phyloP scores from a whole-genome alignment of 2,329 filamentous ascomycete genomes.

The Fusarium veterinarium region DNA sequence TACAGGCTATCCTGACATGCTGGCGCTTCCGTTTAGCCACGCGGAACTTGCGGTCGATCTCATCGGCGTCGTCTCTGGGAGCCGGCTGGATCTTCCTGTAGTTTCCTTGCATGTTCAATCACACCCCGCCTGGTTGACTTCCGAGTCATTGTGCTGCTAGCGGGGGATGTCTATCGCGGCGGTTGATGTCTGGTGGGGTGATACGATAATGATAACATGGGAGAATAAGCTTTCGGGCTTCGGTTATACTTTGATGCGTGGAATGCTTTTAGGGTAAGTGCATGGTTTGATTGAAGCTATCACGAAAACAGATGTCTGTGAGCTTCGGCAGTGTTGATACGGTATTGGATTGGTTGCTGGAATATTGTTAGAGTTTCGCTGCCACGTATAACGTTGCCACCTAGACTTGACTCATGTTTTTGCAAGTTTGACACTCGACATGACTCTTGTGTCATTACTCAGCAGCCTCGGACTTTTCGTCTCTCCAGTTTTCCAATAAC shows the following conservation, averaged over 20 bases:
- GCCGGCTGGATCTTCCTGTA: conserved; percentile 11
- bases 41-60: not conserved
- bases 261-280: not conserved
- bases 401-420: not conserved
- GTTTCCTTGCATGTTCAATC: conserved; percentile 1
- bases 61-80: not conserved
- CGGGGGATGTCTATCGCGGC: not conserved
- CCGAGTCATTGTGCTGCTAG: not conserved
- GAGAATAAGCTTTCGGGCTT: not conserved
- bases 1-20: conserved; percentile 19
- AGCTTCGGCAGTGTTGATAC: not conserved
- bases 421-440: not conserved
- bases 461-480: not conserved
- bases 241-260: not conserved
- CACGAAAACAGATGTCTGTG: not conserved
- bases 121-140: not conserved
- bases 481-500: not conserved
- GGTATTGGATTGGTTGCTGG: not conserved
- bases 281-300: not conserved
- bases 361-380: not conserved
- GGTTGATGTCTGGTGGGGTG: not conserved
- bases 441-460: not conserved
- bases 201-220: not conserved
- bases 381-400: not conserved
- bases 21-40: conserved; percentile 1